Evolutionary conservation across 2,329 filamentous ascomycete genomes (phyloP), one percentile per base, ranked within the genome.

Genomic region (Periconia digitata): DNA sequence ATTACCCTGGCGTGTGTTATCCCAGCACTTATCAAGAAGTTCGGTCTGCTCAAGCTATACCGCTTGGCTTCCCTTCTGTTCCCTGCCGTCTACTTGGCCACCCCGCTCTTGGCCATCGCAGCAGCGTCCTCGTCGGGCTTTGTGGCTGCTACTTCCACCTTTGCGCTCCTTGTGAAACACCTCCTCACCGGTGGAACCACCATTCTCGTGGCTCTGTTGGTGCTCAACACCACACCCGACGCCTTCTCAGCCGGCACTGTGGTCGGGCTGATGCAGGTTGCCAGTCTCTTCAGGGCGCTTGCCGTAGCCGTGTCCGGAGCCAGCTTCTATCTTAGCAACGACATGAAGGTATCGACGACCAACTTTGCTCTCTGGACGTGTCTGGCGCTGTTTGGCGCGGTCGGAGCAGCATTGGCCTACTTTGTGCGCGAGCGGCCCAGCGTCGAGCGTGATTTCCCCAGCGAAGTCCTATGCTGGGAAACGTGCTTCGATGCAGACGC

Each of bases 161-260:
- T 70, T 17, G 68, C 72, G 7, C 75, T 76, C 34, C 62, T 76
- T 22, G 56, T 67, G 47, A 77, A 77, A 49, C 73, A 75, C 29
- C 61, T 69, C 3, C 66, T 76, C n/a, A 66, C 71, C 8, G 67
- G 70, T 21, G 63, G 70, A 12, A 72, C 75, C 7, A 66, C 72
- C 10, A 73, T 75, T 10, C 63, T 77, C 10, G 73, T 77, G 8
- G 62, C 72, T 1, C 65, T 77, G 8, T 72, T 78, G n/a, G 70
- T 77, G 2, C 70, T 77, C 46, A 76, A 76, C 54, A 74, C 74
- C 1, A 73, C 74, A 5, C 75, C 76, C 0, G 75, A 78, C 47
- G 74, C 74, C 5, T 73, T 71, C 43, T 75, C 73, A 1, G 72
- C 75, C 6, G 76, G 75, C 34, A 76, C 74, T 16, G 70, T 77